Percentiles rank a stretch among this genome's conserved stretches.
phyloP scores from a whole-genome alignment of 2,329 filamentous ascomycete species.

The Fusarium subglutinans region DNA sequence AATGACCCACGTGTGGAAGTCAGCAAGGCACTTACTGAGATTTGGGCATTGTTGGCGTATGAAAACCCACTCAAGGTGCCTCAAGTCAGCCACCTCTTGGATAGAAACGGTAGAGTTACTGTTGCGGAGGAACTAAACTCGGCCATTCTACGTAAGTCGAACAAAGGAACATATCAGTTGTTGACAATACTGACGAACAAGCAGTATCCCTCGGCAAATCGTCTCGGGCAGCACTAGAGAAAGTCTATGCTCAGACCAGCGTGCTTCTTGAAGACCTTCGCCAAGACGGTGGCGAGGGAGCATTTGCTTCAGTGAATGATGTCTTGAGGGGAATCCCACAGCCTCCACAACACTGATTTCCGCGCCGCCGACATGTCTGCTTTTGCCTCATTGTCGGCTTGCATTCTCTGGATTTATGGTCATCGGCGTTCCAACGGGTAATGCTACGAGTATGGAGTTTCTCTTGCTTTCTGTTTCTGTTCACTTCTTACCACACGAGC shows the following conservation, averaged over 20 bases:
- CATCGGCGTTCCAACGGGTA: slow-evolving; percentile 35
- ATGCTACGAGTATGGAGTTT: slow-evolving; percentile 24
- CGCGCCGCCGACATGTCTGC: background rate
- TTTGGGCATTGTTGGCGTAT: slow-evolving; percentile 90
- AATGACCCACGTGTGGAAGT: slow-evolving; percentile 76
- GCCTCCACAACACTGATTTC: slow-evolving; percentile 46
- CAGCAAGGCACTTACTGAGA: slow-evolving; percentile 78
- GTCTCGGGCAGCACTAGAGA: slow-evolving; percentile 84
- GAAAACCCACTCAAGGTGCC: slow-evolving; percentile 78
- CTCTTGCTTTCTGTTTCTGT: background rate
- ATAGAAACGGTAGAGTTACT: slow-evolving; percentile 75
- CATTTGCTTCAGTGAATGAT: slow-evolving; percentile 75
- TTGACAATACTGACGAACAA: slow-evolving; percentile 27
- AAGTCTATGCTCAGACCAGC: slow-evolving; percentile 84
- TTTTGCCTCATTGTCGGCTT: slow-evolving; percentile 14
- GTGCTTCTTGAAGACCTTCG: slow-evolving; percentile 85
- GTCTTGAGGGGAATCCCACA: slow-evolving; percentile 59
- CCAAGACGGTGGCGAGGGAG: slow-evolving; percentile 80
- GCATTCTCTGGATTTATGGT: slow-evolving; percentile 32
- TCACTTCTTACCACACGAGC: background rate
- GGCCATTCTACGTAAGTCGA: slow-evolving; percentile 81
- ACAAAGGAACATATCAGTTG: background rate
- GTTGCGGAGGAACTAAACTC: slow-evolving; percentile 96
- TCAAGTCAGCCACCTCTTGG: slow-evolving; percentile 80
- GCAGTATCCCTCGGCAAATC: slow-evolving; percentile 90